Evolutionary conservation across 2,329 filamentous ascomycete species (phyloP), one percentile per base, ranked within the genome.

Genomic region (Bipolaris gigantea): DNA sequence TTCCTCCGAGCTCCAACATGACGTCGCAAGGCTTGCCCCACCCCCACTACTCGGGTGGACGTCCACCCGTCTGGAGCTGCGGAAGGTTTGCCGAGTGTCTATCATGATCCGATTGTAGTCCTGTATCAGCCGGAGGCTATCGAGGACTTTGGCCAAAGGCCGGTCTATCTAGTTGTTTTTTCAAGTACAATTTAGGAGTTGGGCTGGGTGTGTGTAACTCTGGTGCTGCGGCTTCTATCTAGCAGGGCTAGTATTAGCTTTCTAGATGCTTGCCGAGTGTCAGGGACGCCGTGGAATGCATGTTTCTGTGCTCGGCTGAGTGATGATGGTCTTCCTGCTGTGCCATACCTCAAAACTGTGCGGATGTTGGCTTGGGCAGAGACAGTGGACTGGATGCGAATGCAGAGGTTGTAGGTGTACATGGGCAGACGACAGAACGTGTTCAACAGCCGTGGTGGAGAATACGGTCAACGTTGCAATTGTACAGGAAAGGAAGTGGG

Each of bases 11-110:
- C 45, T 52, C 36, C 36, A 46, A 43, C 36, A 54, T 61, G 56
- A 61, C 59, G 56, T 59, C 42, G 59, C 36, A 25, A 45, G 32
- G n/a, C 34, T 33, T 54, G 53, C 56, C 58, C 58, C 58, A 35
- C 47, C 38, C 56, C 57, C 58, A 55, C 57, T 52, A 55, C 41
- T 19, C n/a, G 35, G 30, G 40, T 38, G 33, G 30, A 34, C 41
- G 27, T 50, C 50, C 51, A 46, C 18, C 35, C 35, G 41, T 35
- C 39, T 33, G 23, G 15, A 11, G 3, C 4, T 10, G 1, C 2
- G 41, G 53, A 45, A 56, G 35, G 53, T 45, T 33, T 49, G 45
- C 50, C 53, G 53, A 49, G 39, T 27, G 27, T 25, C 25, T 9
- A n/a, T n/a, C n/a, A n/a, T n/a, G n/a, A n/a, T n/a, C n/a, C n/a